These are phyloP conservation scores for Pleurotus tuoliensis DNA, from an alignment of 768 basidiomycete species.

Conservation along the genomic window DNA sequence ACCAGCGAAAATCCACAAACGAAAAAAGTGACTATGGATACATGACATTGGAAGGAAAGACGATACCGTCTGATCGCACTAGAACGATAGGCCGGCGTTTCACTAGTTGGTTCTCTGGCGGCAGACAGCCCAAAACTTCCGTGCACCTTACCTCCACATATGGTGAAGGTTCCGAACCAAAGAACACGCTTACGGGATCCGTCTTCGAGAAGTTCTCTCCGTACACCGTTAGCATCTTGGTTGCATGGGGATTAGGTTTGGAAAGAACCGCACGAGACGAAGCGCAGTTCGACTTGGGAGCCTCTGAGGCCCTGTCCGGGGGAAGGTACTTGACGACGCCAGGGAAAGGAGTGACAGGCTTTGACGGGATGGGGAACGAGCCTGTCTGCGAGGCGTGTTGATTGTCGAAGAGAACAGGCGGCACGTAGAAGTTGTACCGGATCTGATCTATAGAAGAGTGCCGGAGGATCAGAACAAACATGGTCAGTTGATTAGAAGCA, in stretches of 20 bases:
- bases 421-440: constrained; percentile 91
- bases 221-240: constrained; percentile 81
- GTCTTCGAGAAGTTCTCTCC: constrained; percentile 87
- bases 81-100: constrained; percentile 81
- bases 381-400: constrained; percentile 67
- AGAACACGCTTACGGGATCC: constrained; percentile 80
- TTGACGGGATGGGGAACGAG: constrained; percentile 76
- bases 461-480: constrained; percentile 11
- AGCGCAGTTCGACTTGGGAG: constrained; percentile 67
- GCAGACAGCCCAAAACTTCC: constrained; percentile 79
- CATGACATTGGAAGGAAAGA: constrained; percentile 79
- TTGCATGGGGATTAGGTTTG: constrained; percentile 74
- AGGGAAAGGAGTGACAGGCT: constrained; percentile 84
- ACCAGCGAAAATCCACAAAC: constrained; percentile 3
- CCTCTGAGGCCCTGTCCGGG: constrained; percentile 82
- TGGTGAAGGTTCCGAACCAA: constrained; percentile 83
- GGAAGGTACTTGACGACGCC: constrained; percentile 88
- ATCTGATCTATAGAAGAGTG: constrained; percentile 62
- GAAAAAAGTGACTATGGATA: constrained; percentile 56
- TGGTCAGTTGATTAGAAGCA: not conserved
- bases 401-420: constrained; percentile 78
- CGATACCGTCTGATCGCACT: constrained; percentile 80
- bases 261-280: constrained; percentile 64
- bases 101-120: constrained; percentile 60
- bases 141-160: constrained; percentile 85